Conservation (phyloP, 495 filamentous ascomycete species). For the Cercophora samala region DNA sequence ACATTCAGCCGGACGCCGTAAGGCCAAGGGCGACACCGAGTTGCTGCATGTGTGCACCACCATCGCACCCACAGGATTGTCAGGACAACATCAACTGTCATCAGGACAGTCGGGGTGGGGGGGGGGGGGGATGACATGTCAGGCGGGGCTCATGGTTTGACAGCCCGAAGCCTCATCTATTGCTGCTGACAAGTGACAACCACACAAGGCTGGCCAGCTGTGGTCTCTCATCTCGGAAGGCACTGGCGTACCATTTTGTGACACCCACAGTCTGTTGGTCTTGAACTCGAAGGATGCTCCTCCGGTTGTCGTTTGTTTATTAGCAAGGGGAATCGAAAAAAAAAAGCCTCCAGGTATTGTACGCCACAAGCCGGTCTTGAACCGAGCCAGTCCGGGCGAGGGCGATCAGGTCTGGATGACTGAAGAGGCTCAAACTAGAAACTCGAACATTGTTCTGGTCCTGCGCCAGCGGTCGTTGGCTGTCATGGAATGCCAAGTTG, state of each 20-base stretch:
- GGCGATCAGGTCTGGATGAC: neutral
- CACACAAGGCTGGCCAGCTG: neutral
- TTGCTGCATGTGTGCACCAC: neutral
- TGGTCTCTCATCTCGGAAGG: neutral
- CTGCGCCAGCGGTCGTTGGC: neutral
- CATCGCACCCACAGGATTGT: neutral
- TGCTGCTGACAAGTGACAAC: neutral
- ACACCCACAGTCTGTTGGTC: neutral
- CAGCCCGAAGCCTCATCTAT: neutral
- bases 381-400: neutral
- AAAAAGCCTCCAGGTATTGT: neutral
- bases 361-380: neutral
- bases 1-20: slow-evolving; percentile 26
- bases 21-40: neutral
- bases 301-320: neutral
- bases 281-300: neutral
- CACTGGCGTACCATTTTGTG: neutral
- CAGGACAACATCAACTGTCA: slow-evolving; percentile 6
- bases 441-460: neutral
- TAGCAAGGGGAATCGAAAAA: neutral
- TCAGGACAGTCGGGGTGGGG: slow-evolving; percentile 1
- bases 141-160: neutral
- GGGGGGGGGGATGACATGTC: neutral
- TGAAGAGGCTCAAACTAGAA: neutral
- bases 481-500: neutral